Evolutionary conservation across 192 early-diverging fungal genomes (phyloP).

Genomic region (Mortierella alpina): DNA sequence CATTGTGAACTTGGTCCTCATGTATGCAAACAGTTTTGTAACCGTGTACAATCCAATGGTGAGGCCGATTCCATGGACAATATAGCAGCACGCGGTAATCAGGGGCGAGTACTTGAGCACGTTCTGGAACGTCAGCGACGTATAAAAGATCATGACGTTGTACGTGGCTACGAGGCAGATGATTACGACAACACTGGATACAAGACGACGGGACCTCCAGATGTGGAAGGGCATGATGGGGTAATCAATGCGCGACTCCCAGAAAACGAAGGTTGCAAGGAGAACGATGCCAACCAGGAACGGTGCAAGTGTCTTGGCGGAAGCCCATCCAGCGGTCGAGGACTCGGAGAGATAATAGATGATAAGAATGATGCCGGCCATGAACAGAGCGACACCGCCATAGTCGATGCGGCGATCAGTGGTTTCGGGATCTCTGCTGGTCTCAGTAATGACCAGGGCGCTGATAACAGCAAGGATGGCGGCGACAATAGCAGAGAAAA

Average conservation of each 20-base stretch:
- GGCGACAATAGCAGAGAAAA: too few species aligned
- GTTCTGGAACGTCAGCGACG: constrained; percentile 55
- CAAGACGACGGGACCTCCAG: constrained; percentile 51
- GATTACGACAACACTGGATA: constrained; percentile 22
- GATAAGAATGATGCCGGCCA: constrained; percentile 14
- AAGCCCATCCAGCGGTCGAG: not conserved
- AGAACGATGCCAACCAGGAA: constrained; percentile 30
- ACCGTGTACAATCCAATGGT: constrained; percentile 31
- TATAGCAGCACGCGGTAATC: constrained; percentile 50
- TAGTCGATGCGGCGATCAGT: constrained; percentile 13
- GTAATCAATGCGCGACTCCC: constrained; percentile 20
- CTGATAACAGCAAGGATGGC: too few species aligned
- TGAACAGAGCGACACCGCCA: constrained; percentile 2
- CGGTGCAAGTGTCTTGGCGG: constrained; percentile 4
- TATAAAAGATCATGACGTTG: constrained; percentile 43
- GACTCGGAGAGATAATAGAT: constrained; percentile 27
- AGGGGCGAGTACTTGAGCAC: constrained; percentile 36
- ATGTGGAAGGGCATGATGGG: constrained; percentile 48
- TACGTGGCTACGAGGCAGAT: constrained; percentile 26
- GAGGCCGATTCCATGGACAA: constrained; percentile 45
- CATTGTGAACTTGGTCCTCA: constrained; percentile 25
- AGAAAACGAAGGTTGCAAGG: constrained; percentile 34
- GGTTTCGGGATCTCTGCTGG: not conserved
- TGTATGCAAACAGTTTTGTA: constrained; percentile 4
- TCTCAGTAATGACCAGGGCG: constrained; percentile 3